Conservation (phyloP, 2,329 filamentous ascomycete species). For the Microascus cirrosus region DNA sequence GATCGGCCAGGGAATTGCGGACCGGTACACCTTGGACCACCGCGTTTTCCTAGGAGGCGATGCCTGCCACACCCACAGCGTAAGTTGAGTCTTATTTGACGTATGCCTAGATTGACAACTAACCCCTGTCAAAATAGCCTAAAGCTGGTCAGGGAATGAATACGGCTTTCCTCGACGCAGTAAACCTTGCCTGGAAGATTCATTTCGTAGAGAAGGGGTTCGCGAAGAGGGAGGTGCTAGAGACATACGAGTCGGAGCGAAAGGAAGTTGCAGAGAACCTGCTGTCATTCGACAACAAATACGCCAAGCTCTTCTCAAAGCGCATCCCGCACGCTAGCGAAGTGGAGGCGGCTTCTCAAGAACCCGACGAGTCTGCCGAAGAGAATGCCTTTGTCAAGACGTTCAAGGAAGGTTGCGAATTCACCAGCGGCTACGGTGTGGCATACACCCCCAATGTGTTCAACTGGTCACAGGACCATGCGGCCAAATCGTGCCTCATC, state of each 20-base stretch:
- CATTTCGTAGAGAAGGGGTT: conserved; percentile 81
- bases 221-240: conserved; percentile 61
- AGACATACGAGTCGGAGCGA: conserved; percentile 79
- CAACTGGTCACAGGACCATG: conserved; percentile 71
- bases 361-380: conserved; percentile 21
- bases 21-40: conserved; percentile 55
- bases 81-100: conserved; percentile 23
- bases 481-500: conserved; percentile 59
- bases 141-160: conserved; percentile 77
- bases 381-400: conserved; percentile 79
- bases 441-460: conserved; percentile 71
- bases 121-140: conserved; percentile 36
- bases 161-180: conserved; percentile 66
- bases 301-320: conserved; percentile 81
- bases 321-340: conserved; percentile 62
- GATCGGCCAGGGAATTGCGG: conserved; percentile 63
- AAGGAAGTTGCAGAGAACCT: conserved; percentile 76
- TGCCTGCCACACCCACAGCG: conserved; percentile 69
- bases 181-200: conserved; percentile 94
- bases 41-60: conserved; percentile 67
- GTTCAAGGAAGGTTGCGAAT: conserved; percentile 86
- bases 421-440: conserved; percentile 86
- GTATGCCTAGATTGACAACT: conserved; percentile 13
- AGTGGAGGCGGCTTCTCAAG: conserved; percentile 51
- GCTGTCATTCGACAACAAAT: conserved; percentile 77